A percentile compares a stretch with the other conserved stretches of the same genome.
Evolutionary conservation across 192 early-diverging fungal genomes (phyloP).

Genomic region (Umbelopsis sp.): DNA sequence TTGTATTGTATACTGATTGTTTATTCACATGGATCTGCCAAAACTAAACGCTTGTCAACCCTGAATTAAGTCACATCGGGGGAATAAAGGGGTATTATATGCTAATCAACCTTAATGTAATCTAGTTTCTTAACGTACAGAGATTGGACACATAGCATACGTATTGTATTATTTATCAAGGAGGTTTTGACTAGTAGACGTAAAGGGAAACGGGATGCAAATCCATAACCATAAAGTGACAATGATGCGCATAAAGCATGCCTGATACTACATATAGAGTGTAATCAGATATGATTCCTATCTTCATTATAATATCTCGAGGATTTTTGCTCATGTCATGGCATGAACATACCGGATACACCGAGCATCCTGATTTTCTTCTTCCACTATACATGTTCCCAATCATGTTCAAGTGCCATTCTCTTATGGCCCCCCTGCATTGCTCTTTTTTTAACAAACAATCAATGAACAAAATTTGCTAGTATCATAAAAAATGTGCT

Average conservation of each 20-base stretch:
- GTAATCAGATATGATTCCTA: not conserved
- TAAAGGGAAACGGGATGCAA: not conserved
- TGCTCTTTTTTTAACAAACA: not conserved
- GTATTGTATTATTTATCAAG: no score
- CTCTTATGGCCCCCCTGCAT: slow-evolving; percentile 10
- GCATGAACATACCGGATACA: no score
- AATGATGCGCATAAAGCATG: not conserved
- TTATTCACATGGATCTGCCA: not conserved
- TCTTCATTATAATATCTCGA: no score
- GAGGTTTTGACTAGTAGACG: no score
- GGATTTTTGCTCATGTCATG: no score
- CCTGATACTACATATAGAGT: not conserved
- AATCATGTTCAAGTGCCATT: slow-evolving; percentile 14
- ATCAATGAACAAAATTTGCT: no score
- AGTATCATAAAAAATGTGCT: no score
- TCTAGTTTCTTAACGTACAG: not conserved
- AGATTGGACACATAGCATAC: not conserved
- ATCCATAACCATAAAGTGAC: not conserved
- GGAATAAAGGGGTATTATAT: not conserved
- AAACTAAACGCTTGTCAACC: not conserved
- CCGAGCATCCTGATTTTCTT: no score
- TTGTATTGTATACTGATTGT: not conserved
- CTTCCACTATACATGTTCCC: not conserved
- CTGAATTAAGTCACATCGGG: not conserved
- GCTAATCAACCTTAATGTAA: not conserved